Evolutionary conservation across 164 flowering plant genomes (phyloP), one percentile per base, ranked within the genome.

Genomic region (Liquidambar formosana): DNA sequence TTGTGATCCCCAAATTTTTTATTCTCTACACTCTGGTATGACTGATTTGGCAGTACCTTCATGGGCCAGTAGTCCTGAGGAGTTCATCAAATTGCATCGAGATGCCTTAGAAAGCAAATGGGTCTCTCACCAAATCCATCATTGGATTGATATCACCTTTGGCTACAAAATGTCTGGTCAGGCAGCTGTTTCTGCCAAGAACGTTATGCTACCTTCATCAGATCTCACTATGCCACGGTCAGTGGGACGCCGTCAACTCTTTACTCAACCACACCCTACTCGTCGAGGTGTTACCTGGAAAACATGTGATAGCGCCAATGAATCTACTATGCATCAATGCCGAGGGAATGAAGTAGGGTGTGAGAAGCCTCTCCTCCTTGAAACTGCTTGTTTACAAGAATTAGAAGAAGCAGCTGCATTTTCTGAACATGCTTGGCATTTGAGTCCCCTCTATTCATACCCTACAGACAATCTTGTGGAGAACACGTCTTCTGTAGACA

Each of bases 71-170:
- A 78, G 78, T 75, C 91, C 94, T 47, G 88, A 86, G 70, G 97
- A 95, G 68, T 95, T 95, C 73, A 88, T 95, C 69, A 83, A 81
- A 77, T 57, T 95, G 81, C 97, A 95, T 74, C 88, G 96, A 60
- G 91, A 87, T 76, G 97, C 97, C 66, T 76, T 95, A 66, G 99
- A 95, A 77, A 91, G 99, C 67, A 67, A 79, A 52, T 75, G 86
- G 26, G 99, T 95, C 41, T 95, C 97, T 27, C 41, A 64, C 38
- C 82, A 84, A 71, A 82, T 95, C 73, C 97, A 95, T 80, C 85
- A 89, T 57, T 95, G 99, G 99, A 88, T 95, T 65, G 97, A 95
- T 75, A 87, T 93, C 63, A 93, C 90, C 48, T 95, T 95, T 81
- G 99, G 97, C 18, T 91, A 90, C 81, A 87, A 93, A 81, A 91